A percentile compares a stretch with the other conserved stretches of the same genome.
These are phyloP conservation scores for Heliamphora pulchella DNA, from an alignment of 179 eudicot species.

Conservation along the genomic window DNA sequence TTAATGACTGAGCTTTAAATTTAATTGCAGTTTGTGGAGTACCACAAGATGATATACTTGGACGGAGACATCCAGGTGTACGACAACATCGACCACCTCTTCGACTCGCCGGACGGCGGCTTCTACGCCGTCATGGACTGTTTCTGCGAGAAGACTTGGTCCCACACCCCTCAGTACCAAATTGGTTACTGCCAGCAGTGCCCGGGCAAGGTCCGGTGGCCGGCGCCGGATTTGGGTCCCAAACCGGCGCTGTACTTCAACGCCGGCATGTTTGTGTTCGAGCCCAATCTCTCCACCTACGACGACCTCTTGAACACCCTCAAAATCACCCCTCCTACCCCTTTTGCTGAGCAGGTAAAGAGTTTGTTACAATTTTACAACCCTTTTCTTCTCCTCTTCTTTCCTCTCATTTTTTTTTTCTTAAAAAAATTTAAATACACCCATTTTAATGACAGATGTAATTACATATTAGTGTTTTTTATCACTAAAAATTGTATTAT, in stretches of 20 bases:
- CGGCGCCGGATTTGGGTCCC: slow-evolving; percentile 18
- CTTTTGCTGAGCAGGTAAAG: slow-evolving; percentile 30
- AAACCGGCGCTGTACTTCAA: slow-evolving; percentile 24
- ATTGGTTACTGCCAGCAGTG: slow-evolving; percentile 28
- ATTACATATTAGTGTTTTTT: too few relatives aligned
- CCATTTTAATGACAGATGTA: too few relatives aligned
- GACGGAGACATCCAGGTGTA: slow-evolving; percentile 31
- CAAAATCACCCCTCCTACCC: slow-evolving; percentile 20
- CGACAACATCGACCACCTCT: slow-evolving; percentile 27
- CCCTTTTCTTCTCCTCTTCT: background rate
- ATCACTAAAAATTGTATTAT: too few relatives aligned
- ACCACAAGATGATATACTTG: slow-evolving; percentile 29
- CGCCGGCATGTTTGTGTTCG: slow-evolving; percentile 28
- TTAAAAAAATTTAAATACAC: too few relatives aligned
- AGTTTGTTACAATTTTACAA: background rate
- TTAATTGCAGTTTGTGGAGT: slow-evolving; percentile 26
- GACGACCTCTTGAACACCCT: slow-evolving; percentile 17
- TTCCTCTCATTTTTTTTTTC: too few relatives aligned
- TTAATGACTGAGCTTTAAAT: background rate
- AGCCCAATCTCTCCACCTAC: slow-evolving; percentile 24
- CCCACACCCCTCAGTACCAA: slow-evolving; percentile 24
- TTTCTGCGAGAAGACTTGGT: slow-evolving; percentile 25
- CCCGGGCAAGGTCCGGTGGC: slow-evolving; percentile 22
- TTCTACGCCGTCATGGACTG: slow-evolving; percentile 30
- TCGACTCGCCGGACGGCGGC: slow-evolving; percentile 19